Evolutionary conservation across 1,284 basidiomycete species (phyloP).

Genomic region (Pulveroboletus ridleyi): DNA sequence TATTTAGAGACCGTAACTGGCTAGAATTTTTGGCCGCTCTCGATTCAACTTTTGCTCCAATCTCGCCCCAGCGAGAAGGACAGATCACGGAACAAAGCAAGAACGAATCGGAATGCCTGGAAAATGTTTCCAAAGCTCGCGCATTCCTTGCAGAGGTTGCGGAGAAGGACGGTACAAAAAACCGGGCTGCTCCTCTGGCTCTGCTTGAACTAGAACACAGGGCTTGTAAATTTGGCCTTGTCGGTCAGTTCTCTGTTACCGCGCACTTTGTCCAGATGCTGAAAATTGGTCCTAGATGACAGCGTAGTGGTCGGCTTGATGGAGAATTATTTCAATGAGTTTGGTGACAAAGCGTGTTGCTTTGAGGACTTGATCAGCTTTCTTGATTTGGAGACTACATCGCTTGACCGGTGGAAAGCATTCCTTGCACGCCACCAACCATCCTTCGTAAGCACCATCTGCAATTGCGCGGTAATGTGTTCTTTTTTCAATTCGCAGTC

Average conservation of each 20-base stretch:
- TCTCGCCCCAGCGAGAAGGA: slow-evolving; percentile 37
- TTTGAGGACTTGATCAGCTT: slow-evolving; percentile 85
- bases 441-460: slow-evolving; percentile 52
- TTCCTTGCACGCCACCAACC: slow-evolving; percentile 55
- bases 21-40: slow-evolving; percentile 79
- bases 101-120: slow-evolving; percentile 40
- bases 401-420: slow-evolving; percentile 57
- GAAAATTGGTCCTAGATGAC: slow-evolving; percentile 44
- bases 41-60: slow-evolving; percentile 63
- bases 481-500: slow-evolving; percentile 22
- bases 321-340: slow-evolving; percentile 72
- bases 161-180: slow-evolving; percentile 67
- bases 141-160: slow-evolving; percentile 63
- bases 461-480: slow-evolving; percentile 18
- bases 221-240: slow-evolving; percentile 51
- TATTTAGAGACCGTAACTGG: slow-evolving; percentile 81
- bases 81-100: slow-evolving; percentile 37
- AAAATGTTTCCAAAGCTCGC: slow-evolving; percentile 51
- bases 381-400: slow-evolving; percentile 52
- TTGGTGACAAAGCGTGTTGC: slow-evolving; percentile 85
- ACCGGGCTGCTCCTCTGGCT: slow-evolving; percentile 76
- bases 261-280: slow-evolving; percentile 16
- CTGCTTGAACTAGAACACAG: slow-evolving; percentile 76
- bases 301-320: slow-evolving; percentile 52
- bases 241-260: slow-evolving; percentile 44